Base-by-base conservation (phyloP, 1,284 basidiomycete genomes). In the Apiotrichum veenhuisii region DNA sequence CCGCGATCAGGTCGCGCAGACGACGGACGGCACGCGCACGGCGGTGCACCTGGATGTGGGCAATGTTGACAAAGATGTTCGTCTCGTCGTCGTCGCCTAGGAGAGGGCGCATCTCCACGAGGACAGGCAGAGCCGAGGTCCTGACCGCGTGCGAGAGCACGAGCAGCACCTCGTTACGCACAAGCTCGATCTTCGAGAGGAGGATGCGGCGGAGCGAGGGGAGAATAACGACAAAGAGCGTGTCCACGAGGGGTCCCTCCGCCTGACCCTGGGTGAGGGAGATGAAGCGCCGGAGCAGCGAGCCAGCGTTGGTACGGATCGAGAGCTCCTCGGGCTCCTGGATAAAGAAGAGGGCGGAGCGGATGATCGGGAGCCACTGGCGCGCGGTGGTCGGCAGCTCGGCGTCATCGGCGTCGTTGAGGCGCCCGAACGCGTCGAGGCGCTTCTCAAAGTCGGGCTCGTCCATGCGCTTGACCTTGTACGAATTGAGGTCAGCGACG, bases 61-160 rank as follows among this genome's bases (percentile, higher is more conserved):
- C 85, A 51, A 98, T 85, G 75, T 99, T 98, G 80, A 87, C 87
- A 82, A 99, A 98, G 79, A 98, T 95, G 72, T 88, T 94, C 27
- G 91, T 93, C 74, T 98, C 96, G 47, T 91, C 88, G 69, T 98
- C 95, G 18, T 82, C 85, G 5, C 89, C 90, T n/a, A 97, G 82
- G 12, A 98, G 79, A 12, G 85, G 82, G 9, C 78, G 82, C 85
- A 97, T 87, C 69, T 97, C 92, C 47, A 83, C 83, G 41, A 97
- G 78, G 2, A 82, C 75, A 0, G 77, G 72, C 22, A 91, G 79
- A n/a, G 79, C 73, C 2, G 81, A 77, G 57, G 82, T 83, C 40
- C 82, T 78, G 4, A 94, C 85, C 0, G 89, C 87, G 63, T 87
- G 83, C 0, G 88, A 85, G 58, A 98, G 78, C 17, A 98, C 89